phyloP scores from a whole-genome alignment of 73 alveolate genomes.

The Uronychia binucleata region DNA sequence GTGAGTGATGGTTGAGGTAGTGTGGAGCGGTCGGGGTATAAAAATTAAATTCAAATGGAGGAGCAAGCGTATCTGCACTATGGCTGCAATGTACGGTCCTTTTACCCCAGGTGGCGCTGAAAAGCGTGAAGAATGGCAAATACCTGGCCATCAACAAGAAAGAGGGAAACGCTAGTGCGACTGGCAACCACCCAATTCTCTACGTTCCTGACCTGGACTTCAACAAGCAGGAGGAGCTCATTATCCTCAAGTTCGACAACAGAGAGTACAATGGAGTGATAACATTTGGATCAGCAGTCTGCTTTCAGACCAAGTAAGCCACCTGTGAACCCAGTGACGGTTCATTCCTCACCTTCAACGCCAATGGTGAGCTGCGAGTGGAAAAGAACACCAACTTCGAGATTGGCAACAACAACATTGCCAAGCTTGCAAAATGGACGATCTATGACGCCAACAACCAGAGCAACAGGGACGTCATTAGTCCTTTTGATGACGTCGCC shows the following conservation, averaged over 20 bases:
- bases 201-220: slow-evolving; percentile 65
- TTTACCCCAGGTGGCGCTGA: slow-evolving; percentile 42
- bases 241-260: slow-evolving; percentile 49
- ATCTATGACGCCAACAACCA: slow-evolving; percentile 52
- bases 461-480: slow-evolving; percentile 64
- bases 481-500: slow-evolving; percentile 69
- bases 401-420: slow-evolving; percentile 43
- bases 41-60: slow-evolving; percentile 48
- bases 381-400: slow-evolving; percentile 59
- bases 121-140: slow-evolving; percentile 42
- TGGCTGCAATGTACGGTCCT: slow-evolving; percentile 21
- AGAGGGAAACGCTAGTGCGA: slow-evolving; percentile 53
- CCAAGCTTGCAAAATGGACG: slow-evolving; percentile 68
- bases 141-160: slow-evolving; percentile 38
- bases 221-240: slow-evolving; percentile 50
- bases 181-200: slow-evolving; percentile 66
- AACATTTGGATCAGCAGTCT: slow-evolving; percentile 57
- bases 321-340: slow-evolving; percentile 18
- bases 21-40: not conserved
- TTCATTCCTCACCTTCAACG: slow-evolving; percentile 55
- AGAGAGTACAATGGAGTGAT: slow-evolving; percentile 54
- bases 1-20: too few species aligned
- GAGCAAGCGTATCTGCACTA: slow-evolving; percentile 58
- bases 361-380: slow-evolving; percentile 54
- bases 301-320: slow-evolving; percentile 39